Evolutionary conservation across 2,329 filamentous ascomycete genomes (phyloP).

Genomic region (Fusarium chlamydosporum): DNA sequence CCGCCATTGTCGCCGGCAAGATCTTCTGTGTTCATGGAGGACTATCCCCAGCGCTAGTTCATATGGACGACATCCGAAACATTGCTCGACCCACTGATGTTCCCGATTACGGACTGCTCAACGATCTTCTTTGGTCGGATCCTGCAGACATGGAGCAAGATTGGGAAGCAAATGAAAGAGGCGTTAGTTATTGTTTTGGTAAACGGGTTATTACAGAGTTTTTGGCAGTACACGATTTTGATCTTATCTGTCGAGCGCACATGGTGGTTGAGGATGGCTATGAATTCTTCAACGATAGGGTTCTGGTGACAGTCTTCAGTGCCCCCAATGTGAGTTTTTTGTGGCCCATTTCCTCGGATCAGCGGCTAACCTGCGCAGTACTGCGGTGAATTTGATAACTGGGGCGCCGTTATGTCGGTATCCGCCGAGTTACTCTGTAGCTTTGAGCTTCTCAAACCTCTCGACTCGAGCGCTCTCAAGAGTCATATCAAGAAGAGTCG

Average conservation of each 20-base stretch:
- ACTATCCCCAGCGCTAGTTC: slow-evolving; percentile 88
- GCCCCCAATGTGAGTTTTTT: slow-evolving; percentile 87
- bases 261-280: slow-evolving; percentile 99
- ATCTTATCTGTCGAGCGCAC: slow-evolving; percentile 95
- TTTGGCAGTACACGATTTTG: slow-evolving; percentile 93
- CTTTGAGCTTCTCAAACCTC: slow-evolving; percentile 95
- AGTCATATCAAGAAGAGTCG: slow-evolving; percentile 99
- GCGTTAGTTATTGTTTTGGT: slow-evolving; percentile 98
- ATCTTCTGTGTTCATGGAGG: slow-evolving; percentile 99
- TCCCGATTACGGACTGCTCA: slow-evolving; percentile 94
- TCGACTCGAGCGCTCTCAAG: slow-evolving; percentile 96
- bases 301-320: slow-evolving; percentile 96
- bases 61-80: slow-evolving; percentile 98
- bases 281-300: slow-evolving; percentile 96
- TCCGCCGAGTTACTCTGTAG: slow-evolving; percentile 94
- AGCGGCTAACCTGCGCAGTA: slow-evolving; percentile 72
- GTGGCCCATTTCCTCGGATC: not conserved
- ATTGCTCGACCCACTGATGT: slow-evolving; percentile 97
- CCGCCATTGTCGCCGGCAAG: slow-evolving; percentile 99
- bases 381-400: slow-evolving; percentile 98
- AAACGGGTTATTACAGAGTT: slow-evolving; percentile 99
- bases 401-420: slow-evolving; percentile 99
- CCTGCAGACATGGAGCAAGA: slow-evolving; percentile 98
- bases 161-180: slow-evolving; percentile 97
- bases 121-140: slow-evolving; percentile 97